Percentiles rank a stretch among this genome's conserved stretches.
phyloP scores from a whole-genome alignment of 1,284 basidiomycete species.

The Athelia sp. region DNA sequence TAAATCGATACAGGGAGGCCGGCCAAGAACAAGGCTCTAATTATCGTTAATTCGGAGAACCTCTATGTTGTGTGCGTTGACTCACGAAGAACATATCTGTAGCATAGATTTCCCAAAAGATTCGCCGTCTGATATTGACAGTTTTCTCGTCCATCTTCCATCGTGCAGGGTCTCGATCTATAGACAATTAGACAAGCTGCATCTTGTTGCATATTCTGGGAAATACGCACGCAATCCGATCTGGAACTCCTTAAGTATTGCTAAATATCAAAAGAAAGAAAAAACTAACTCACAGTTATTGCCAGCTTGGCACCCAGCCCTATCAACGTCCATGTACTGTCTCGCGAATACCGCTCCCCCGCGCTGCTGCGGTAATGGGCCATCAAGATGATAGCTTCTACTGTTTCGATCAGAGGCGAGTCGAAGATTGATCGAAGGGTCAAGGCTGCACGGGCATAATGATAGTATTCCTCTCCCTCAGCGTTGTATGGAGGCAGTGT shows the following conservation, averaged over 20 bases:
- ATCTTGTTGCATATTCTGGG: background rate
- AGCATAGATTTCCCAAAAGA: slow-evolving; percentile 58
- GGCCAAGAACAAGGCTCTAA: slow-evolving; percentile 47
- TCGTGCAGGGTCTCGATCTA: slow-evolving; percentile 57
- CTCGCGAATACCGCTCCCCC: slow-evolving; percentile 45
- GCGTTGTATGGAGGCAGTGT: slow-evolving; percentile 53
- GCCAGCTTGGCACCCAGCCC: slow-evolving; percentile 49
- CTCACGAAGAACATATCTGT: slow-evolving; percentile 44
- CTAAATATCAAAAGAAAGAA: background rate
- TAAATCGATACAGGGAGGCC: slow-evolving; percentile 49
- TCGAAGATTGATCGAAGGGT: slow-evolving; percentile 59
- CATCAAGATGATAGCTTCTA: slow-evolving; percentile 55
- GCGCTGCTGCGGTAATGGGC: slow-evolving; percentile 50
- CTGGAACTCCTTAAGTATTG: slow-evolving; percentile 23
- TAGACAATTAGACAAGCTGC: slow-evolving; percentile 6
- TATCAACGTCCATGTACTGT: slow-evolving; percentile 46
- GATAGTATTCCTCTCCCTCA: slow-evolving; percentile 58
- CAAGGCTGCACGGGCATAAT: slow-evolving; percentile 50
- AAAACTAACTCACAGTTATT: slow-evolving; percentile 43
- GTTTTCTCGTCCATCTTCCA: slow-evolving; percentile 51
- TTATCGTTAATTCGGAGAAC: background rate
- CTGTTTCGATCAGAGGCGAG: slow-evolving; percentile 53
- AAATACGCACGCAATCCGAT: slow-evolving; percentile 47
- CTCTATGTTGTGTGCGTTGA: slow-evolving; percentile 1
- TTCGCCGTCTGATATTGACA: slow-evolving; percentile 44